Evolutionary conservation across 1,284 basidiomycete species (phyloP).

Genomic region (Mycena citricolor): DNA sequence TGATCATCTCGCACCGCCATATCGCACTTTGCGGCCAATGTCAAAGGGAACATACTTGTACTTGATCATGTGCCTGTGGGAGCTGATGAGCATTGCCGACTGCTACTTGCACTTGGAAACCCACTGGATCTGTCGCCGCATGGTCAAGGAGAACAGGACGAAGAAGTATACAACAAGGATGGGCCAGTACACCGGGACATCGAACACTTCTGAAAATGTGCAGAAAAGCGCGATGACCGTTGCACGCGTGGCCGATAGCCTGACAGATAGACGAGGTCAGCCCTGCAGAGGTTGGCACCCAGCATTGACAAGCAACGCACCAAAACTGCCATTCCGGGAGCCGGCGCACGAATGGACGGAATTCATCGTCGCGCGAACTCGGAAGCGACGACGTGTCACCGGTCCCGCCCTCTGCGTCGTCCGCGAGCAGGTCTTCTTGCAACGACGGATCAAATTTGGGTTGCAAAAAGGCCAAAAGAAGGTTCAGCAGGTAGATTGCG

Average conservation of each 20-base stretch:
- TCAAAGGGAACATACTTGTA: constrained; percentile 96
- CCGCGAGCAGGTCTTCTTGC: constrained; percentile 88
- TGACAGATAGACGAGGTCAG: constrained; percentile 31
- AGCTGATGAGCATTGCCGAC: background rate
- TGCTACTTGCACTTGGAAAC: constrained; percentile 33
- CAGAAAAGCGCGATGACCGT: constrained; percentile 78
- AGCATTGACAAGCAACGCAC: constrained; percentile 49
- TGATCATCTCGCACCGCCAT: constrained; percentile 40
- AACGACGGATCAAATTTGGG: constrained; percentile 96
- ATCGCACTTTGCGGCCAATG: constrained; percentile 83
- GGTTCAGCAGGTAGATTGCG: constrained; percentile 91
- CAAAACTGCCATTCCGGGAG: constrained; percentile 97
- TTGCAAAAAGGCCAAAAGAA: constrained; percentile 86
- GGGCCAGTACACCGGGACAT: constrained; percentile 92
- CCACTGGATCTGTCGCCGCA: constrained; percentile 92
- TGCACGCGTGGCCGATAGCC: constrained; percentile 91
- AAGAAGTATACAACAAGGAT: constrained; percentile 26
- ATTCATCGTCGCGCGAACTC: constrained; percentile 83
- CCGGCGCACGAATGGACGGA: constrained; percentile 93
- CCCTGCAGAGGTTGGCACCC: constrained; percentile 48
- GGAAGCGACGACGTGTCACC: constrained; percentile 44
- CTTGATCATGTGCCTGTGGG: constrained; percentile 92
- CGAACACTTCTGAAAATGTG: constrained; percentile 81
- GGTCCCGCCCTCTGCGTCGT: constrained; percentile 89
- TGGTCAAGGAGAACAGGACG: constrained; percentile 54